A percentile compares a stretch with the other conserved stretches of the same genome.
Conservation (phyloP, 768 basidiomycete genomes). For the Lentinula edodes region DNA sequence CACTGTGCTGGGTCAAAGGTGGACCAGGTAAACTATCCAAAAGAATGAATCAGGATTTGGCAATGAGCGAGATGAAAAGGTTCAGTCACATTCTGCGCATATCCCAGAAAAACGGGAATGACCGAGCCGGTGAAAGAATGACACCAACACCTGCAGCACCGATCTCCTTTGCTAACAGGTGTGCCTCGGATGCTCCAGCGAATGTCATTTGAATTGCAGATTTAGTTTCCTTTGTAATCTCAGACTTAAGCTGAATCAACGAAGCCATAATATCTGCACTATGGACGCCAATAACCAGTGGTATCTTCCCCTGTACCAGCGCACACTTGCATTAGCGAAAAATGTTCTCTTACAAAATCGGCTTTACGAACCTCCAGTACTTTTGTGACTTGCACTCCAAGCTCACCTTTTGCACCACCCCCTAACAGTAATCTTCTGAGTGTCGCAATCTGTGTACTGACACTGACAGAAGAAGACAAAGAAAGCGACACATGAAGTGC, state of each 20-base stretch:
- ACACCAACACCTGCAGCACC: slow-evolving; percentile 65
- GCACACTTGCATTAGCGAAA: background rate
- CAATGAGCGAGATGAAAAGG: background rate
- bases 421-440: slow-evolving; percentile 45
- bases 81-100: slow-evolving; percentile 42
- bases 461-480: slow-evolving; percentile 38
- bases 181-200: slow-evolving; percentile 59
- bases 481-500: slow-evolving; percentile 59
- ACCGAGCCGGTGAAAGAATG: slow-evolving; percentile 57
- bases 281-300: slow-evolving; percentile 56
- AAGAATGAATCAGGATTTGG: background rate
- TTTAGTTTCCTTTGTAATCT: slow-evolving; percentile 42
- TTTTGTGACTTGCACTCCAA: slow-evolving; percentile 35
- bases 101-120: slow-evolving; percentile 71
- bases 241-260: slow-evolving; percentile 57
- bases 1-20: slow-evolving; percentile 43
- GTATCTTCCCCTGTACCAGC: slow-evolving; percentile 40
- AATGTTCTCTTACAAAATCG: background rate
- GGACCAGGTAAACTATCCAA: slow-evolving; percentile 27
- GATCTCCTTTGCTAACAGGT: slow-evolving; percentile 68
- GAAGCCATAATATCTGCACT: slow-evolving; percentile 70
- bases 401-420: slow-evolving; percentile 28
- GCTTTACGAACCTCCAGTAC: slow-evolving; percentile 33
- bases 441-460: slow-evolving; percentile 64
- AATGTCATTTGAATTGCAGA: slow-evolving; percentile 43